A percentile compares a stretch with the other conserved stretches of the same genome.
Evolutionary conservation across 225 moss, liverwort and hornwort genomes (phyloP).

Genomic region (Pseudoscleropodium purum): DNA sequence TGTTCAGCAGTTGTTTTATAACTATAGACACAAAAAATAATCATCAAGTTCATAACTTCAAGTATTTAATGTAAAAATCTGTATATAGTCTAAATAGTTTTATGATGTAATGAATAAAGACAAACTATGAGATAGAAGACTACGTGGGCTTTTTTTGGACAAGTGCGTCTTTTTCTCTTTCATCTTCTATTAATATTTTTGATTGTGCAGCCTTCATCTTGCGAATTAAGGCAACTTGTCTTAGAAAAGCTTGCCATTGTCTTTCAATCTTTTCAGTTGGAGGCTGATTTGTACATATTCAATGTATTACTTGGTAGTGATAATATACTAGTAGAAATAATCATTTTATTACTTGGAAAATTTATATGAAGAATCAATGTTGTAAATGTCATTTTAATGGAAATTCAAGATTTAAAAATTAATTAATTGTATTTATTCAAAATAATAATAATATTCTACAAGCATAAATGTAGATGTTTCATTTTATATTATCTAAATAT

Average conservation of each 20-base stretch:
- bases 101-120: neutral
- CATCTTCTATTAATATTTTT: neutral
- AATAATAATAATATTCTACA: no score
- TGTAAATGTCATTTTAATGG: neutral
- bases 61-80: neutral
- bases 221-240: neutral
- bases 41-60: neutral
- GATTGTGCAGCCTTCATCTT: neutral
- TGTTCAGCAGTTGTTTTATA: constrained; percentile 38
- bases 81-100: no score
- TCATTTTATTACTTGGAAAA: neutral
- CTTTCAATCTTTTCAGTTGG: constrained; percentile 21
- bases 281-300: neutral
- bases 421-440: no score
- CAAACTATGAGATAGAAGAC: neutral
- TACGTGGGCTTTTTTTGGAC: constrained; percentile 23
- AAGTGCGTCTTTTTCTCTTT: constrained; percentile 2
- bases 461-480: no score
- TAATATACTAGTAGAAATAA: neutral
- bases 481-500: no score
- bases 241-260: constrained; percentile 19
- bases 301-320: neutral
- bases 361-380: no score
- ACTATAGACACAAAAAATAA: neutral
- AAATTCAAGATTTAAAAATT: neutral